Base-by-base conservation (phyloP, 441 rosid genomes). In the Aquilaria agallochum region DNA sequence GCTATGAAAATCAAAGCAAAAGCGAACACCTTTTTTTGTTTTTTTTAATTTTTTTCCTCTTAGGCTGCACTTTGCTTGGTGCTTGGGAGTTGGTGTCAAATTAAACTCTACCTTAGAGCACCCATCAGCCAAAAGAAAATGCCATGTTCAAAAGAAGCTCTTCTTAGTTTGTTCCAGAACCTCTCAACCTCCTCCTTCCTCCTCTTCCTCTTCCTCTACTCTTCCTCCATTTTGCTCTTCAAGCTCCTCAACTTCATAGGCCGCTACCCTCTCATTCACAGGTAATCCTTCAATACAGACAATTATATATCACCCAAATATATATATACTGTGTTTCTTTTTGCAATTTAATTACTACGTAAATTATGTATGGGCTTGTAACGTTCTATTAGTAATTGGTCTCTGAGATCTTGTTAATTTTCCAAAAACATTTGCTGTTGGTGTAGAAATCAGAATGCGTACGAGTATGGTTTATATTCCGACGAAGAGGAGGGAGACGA, bases 61-160 rank as follows among this genome's bases (percentile, higher is more conserved):
- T 10, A 44, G 63, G 50, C 58, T 70, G 69, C 14, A 58, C 74
- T 73, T 71, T 74, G 72, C 59, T 56, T 63, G 68, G 42, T 53
- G 33, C 42, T 36, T 31, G 56, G 33, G 47, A 57, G 51, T 47
- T 44, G 53, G 58, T 58, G 55, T 56, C 47, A 60, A 36, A 36
- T 36, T 36, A 69, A 46, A 65, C 15, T 72, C 65, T 74, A 50
- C 33, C 55, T 56, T 71, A 50, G 58, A 70, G 69, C 68, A 64
- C 63, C 59, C 68, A 62, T 67, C 53, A 65, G 64, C 46, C 15
- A 64, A 15, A 66, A 69, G 66, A 85, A 81, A 66, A 88, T 90
- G 96, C 88, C 60, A 88, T 88, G 87, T 68, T 79, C 87, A 62
- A 66, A 83, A 74, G 89, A 94, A 85, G 85, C 87, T 75, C 84